Conservation (phyloP, 2,329 filamentous ascomycete species). For the Venturia aucupariae region DNA sequence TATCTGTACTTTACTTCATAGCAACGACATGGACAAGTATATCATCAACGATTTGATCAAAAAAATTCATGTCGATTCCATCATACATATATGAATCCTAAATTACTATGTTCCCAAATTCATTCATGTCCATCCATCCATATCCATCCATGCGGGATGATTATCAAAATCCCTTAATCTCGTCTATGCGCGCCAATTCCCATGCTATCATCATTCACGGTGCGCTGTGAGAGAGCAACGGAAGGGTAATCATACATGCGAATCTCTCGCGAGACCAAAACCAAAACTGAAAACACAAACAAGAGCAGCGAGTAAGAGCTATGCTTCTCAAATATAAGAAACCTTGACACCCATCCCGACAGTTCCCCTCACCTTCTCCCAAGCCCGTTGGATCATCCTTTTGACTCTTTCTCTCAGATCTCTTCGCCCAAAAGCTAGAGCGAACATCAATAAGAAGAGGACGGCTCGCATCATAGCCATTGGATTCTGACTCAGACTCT, state of each 20-base stretch:
- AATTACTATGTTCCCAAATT: background rate
- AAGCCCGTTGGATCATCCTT: conserved; percentile 58
- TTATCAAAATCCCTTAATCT: background rate
- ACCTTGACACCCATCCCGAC: conserved; percentile 97
- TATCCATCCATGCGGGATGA: background rate
- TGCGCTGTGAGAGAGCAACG: background rate
- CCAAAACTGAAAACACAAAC: background rate
- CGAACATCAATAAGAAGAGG: conserved; percentile 69
- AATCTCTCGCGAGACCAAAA: background rate
- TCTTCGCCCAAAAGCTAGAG: conserved; percentile 65
- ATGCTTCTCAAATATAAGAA: conserved; percentile 64
- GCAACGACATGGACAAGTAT: too few species aligned
- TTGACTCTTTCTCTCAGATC: conserved; percentile 67
- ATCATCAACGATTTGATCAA: too few species aligned
- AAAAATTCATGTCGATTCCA: too few species aligned
- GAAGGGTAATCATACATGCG: background rate
- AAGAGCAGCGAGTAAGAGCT: background rate
- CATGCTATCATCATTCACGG: background rate
- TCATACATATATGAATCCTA: background rate
- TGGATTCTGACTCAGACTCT: conserved; percentile 45
- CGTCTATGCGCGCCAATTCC: background rate
- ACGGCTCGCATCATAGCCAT: conserved; percentile 53
- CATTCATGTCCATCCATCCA: background rate
- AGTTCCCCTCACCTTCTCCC: conserved; percentile 74
- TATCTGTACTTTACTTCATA: too few species aligned